Percentiles rank a stretch among this genome's conserved stretches.
Conservation (phyloP, 176 grass and related monocot species). For the Elymus sibiricus region DNA sequence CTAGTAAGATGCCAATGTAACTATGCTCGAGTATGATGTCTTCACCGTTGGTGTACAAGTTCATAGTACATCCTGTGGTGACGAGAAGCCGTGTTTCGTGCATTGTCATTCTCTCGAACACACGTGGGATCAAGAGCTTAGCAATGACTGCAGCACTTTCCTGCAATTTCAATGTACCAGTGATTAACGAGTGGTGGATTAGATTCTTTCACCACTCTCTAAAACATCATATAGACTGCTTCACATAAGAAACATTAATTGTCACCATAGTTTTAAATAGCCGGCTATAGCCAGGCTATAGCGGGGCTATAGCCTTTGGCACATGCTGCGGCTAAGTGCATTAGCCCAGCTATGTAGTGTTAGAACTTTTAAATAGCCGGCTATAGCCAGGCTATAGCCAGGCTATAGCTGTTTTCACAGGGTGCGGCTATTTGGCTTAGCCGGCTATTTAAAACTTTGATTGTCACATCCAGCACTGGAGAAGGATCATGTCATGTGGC, state of each 20-base stretch:
- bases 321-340: no score
- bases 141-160: constrained; percentile 66
- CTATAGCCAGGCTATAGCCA: no score
- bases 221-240: background rate
- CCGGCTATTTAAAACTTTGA: no score
- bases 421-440: no score
- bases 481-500: background rate
- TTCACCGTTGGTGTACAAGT: constrained; percentile 69
- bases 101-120: constrained; percentile 89
- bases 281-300: no score
- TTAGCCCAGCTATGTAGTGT: no score
- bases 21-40: constrained; percentile 47
- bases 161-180: constrained; percentile 37
- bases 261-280: no score
- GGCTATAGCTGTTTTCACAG: no score
- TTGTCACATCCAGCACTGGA: background rate
- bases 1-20: constrained; percentile 69
- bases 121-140: constrained; percentile 67
- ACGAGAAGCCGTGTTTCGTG: constrained; percentile 65
- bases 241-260: background rate
- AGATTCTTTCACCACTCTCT: background rate
- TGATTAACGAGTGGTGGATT: background rate
- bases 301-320: no score
- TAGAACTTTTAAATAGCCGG: no score
- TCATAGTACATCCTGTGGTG: constrained; percentile 63